Base-by-base conservation (phyloP, 129 eudicot genomes). In the Erigeron canadensis region DNA sequence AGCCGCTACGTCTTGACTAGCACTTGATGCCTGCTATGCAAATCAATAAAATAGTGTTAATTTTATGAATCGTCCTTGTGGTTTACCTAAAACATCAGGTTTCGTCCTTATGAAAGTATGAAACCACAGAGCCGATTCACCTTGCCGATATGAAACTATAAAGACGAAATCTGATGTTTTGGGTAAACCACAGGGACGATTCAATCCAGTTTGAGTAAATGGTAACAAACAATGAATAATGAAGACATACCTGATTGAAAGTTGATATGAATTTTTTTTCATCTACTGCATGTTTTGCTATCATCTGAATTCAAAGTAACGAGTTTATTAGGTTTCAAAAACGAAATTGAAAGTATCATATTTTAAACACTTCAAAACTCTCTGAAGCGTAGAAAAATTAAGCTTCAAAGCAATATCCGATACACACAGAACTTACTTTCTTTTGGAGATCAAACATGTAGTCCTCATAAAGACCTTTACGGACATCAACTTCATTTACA, bases 241-340 rank as follows among this genome's bases (percentile, higher is more conserved):
- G 75, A 87, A 87, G 64, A 83, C 90, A 77, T 97, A 94, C 50
- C 90, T 70, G 64, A 87, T 97, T 59, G 90, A 70, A 77, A 84
- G 90, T 53, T 84, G 89, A 75, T 79, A 89, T 84, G 82, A 84
- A 84, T 54, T 81, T 90, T 16, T 93, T 82, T 67, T 85, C 81
- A 85, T 94, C 98, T 81, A 89, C 98, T 69, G 89, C 93, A 77
- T 95, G 93, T 77, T 94, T 94, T 59, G 82, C 83, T 81, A 79
- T 87, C 76, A 89, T 97, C 98, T 94, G 82, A 59, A 81, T 61
- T 43, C 65, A 41, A 21, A 77, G 53, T 19, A 7, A 51, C 7
- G 4, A 13, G 6, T 51, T 51, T 16, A 51, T 51, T 51, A 51
- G 10, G 16, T 51, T 51, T 8, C 4, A 51, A 13, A 51, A 10